These are phyloP conservation scores for Alternaria novae-zelandiae DNA, from an alignment of 2,329 filamentous ascomycete genomes.

Conservation along the genomic window DNA sequence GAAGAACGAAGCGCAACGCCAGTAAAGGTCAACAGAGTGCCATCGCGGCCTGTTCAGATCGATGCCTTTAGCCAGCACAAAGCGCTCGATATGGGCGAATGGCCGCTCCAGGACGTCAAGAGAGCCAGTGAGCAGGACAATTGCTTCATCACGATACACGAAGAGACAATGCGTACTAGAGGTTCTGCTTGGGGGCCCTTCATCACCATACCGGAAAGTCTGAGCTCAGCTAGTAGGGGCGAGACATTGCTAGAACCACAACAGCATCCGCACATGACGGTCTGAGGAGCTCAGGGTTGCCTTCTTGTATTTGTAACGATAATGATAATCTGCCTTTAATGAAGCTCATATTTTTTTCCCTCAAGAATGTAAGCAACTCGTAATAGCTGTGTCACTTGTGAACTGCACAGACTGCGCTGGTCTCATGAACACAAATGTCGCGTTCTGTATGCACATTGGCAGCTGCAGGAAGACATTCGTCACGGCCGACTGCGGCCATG, in stretches of 20 bases:
- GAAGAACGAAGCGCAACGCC: slow-evolving; percentile 14
- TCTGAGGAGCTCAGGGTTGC: slow-evolving; percentile 11
- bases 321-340: neutral
- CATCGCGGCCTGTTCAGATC: slow-evolving; percentile 12
- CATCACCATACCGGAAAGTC: slow-evolving; percentile 42
- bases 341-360: neutral
- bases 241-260: slow-evolving; percentile 24
- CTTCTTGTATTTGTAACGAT: slow-evolving; percentile 3
- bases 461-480: neutral
- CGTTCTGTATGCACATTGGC: neutral
- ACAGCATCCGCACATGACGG: slow-evolving; percentile 18
- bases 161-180: slow-evolving; percentile 16
- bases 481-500: neutral
- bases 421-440: neutral
- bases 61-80: slow-evolving; percentile 18
- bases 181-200: slow-evolving; percentile 39
- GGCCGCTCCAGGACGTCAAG: slow-evolving; percentile 25
- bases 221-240: slow-evolving; percentile 32
- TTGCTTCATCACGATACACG: slow-evolving; percentile 8
- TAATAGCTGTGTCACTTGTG: slow-evolving; percentile 33
- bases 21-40: slow-evolving; percentile 16
- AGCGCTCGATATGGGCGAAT: slow-evolving; percentile 27
- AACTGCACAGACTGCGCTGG: neutral
- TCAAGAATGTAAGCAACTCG: neutral
- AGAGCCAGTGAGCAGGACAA: neutral